Percentiles rank a stretch among this genome's conserved stretches.
Conservation (phyloP, 78 protist species). For the Pelomyxa schiedti region DNA sequence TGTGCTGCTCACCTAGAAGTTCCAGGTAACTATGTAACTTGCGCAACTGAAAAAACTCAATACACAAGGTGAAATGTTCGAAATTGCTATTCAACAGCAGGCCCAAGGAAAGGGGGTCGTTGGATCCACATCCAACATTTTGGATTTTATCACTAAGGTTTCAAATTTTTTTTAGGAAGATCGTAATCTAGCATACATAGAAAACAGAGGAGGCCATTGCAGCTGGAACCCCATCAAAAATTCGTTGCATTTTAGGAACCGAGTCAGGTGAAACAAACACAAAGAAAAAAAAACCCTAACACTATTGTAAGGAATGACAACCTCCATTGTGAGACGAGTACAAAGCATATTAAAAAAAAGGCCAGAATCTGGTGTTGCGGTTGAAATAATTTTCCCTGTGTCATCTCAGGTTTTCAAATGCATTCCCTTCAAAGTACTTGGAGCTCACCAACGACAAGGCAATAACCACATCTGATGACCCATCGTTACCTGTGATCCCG, state of each 20-base stretch:
- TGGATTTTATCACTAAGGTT: neutral
- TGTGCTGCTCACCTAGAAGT: slow-evolving; percentile 17
- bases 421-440: too few relatives aligned
- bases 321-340: neutral
- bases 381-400: slow-evolving; percentile 17
- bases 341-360: neutral
- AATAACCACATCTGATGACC: too few relatives aligned
- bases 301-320: slow-evolving; percentile 11
- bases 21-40: too few relatives aligned
- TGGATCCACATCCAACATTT: slow-evolving; percentile 13
- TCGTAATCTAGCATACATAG: too few relatives aligned
- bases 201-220: neutral
- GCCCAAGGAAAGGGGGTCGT: neutral
- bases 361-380: neutral
- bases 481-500: neutral
- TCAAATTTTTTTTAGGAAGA: too few relatives aligned
- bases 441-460: too few relatives aligned
- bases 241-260: slow-evolving; percentile 5
- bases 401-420: neutral
- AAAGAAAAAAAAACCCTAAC: too few relatives aligned
- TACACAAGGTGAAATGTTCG: slow-evolving; percentile 30
- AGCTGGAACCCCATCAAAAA: neutral
- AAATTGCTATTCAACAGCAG: slow-evolving; percentile 4
- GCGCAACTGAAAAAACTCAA: too few relatives aligned
- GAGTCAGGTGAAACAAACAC: too few relatives aligned